Evolutionary conservation across 2,329 filamentous ascomycete genomes (phyloP).

Genomic region (Colletotrichum orbiculare): DNA sequence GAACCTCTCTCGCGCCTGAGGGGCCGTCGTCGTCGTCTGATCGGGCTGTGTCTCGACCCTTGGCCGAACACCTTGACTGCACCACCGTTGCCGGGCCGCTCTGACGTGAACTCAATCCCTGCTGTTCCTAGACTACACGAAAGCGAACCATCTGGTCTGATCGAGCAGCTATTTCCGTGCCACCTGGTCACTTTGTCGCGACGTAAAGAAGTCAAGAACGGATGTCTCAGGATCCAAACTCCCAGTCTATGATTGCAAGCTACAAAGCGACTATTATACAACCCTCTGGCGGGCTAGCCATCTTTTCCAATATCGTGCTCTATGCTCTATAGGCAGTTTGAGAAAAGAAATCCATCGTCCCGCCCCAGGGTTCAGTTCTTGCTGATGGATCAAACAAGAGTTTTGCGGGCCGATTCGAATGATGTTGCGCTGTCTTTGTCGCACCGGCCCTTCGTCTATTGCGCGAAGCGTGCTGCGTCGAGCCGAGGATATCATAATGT

Average conservation of each 20-base stretch:
- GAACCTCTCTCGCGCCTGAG: background rate
- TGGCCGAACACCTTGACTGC: slow-evolving; percentile 7
- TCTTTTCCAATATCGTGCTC: slow-evolving; percentile 38
- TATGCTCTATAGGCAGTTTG: slow-evolving; percentile 39
- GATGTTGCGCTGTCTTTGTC: slow-evolving; percentile 12
- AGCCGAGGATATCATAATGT: slow-evolving; percentile 28
- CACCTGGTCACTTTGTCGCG: background rate
- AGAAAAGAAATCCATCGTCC: slow-evolving; percentile 36
- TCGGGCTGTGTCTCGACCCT: background rate
- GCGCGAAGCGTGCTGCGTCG: slow-evolving; percentile 19
- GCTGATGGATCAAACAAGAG: slow-evolving; percentile 31
- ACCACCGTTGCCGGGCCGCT: slow-evolving; percentile 18
- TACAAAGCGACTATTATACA: slow-evolving; percentile 47
- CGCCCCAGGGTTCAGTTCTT: slow-evolving; percentile 26
- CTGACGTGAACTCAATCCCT: slow-evolving; percentile 19
- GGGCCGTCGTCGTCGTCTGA: slow-evolving; percentile 10
- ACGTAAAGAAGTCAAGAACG: background rate
- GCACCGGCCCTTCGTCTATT: slow-evolving; percentile 27
- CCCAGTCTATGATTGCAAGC: slow-evolving; percentile 46
- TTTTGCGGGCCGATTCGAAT: slow-evolving; percentile 24
- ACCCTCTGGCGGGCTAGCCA: slow-evolving; percentile 39
- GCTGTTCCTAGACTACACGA: background rate
- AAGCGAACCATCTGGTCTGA: background rate
- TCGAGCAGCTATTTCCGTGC: background rate
- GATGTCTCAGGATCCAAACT: slow-evolving; percentile 46